phyloP scores from a whole-genome alignment of 2,329 filamentous ascomycete species.

The Celoporthe dispersa region DNA sequence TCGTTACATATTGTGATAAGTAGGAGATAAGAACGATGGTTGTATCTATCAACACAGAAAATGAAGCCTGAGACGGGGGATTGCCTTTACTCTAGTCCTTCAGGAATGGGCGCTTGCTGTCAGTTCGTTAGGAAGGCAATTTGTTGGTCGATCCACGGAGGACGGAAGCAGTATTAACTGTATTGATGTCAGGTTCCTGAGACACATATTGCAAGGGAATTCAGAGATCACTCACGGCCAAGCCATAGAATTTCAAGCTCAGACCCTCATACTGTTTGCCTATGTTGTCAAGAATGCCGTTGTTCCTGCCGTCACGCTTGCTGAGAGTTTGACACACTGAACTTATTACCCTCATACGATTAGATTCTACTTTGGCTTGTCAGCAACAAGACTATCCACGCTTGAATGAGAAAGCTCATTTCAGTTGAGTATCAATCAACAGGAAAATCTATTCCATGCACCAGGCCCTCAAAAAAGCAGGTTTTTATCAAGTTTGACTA shows the following conservation, averaged over 20 bases:
- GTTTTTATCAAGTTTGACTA: too few relatives aligned
- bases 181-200: neutral
- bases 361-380: neutral
- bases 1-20: too few relatives aligned
- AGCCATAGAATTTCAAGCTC: neutral
- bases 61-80: too few relatives aligned
- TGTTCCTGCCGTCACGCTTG: neutral
- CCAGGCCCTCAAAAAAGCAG: neutral
- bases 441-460: too few relatives aligned
- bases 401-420: neutral
- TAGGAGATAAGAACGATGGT: too few relatives aligned
- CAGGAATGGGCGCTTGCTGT: too few relatives aligned
- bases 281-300: neutral
- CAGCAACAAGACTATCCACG: neutral
- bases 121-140: too few relatives aligned
- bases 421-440: neutral
- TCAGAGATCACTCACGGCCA: neutral
- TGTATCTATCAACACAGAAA: too few relatives aligned
- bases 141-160: neutral
- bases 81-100: too few relatives aligned
- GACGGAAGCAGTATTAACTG: neutral
- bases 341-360: neutral
- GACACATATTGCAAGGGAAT: neutral
- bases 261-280: neutral
- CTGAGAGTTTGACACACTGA: neutral